Base-by-base conservation (phyloP, 2,329 filamentous ascomycete genomes). In the Cadophora sp. region DNA sequence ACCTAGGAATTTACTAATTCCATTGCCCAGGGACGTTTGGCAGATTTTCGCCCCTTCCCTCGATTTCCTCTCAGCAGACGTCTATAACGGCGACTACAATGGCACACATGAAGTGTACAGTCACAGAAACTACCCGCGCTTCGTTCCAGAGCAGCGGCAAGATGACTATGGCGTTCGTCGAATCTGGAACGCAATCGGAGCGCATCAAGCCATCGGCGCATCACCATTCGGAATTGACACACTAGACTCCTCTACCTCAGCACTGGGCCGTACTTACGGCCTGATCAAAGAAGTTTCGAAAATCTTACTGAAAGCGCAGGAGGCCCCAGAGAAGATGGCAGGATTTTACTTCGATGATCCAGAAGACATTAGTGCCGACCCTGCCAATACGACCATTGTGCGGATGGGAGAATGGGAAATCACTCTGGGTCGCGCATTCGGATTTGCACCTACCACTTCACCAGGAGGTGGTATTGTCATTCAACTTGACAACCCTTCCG, bases 101-200 rank as follows among this genome's bases (percentile, higher is more conserved):
- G n/a, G n/a, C n/a, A n/a, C n/a, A n/a, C n/a, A n/a, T n/a, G n/a
- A n/a, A n/a, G n/a, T n/a, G n/a, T n/a, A n/a, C 68, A 71, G 79
- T 26, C 80, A 82, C 71, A 72, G 76, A 8, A 82, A 77, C 31
- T 81, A 84, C 70, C 77, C 82, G 0, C 76, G 84, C 1, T 83
- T 84, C 73, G 83, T 84, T 62, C 82, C 83, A 7, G 83, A 84
- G 74, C 83, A 84, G 71, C 77, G 80, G 12, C 76, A 81, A 48
- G 82, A 84, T 69, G 82, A 83, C 46, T 79, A 80, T 67, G 80
- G 80, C 7, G 81, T 77, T 1, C 71, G 80, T 27, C 75, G 81
- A 11, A 78, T 80, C 48, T 82, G 79, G 80, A 63, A 67, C 0
- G 80, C 81, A 1, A 77, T 78, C 67, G 80, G 80, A 1, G 75